Evolutionary conservation across 2,329 filamentous ascomycete genomes (phyloP).

Genomic region (Aspergillus arachidicola): DNA sequence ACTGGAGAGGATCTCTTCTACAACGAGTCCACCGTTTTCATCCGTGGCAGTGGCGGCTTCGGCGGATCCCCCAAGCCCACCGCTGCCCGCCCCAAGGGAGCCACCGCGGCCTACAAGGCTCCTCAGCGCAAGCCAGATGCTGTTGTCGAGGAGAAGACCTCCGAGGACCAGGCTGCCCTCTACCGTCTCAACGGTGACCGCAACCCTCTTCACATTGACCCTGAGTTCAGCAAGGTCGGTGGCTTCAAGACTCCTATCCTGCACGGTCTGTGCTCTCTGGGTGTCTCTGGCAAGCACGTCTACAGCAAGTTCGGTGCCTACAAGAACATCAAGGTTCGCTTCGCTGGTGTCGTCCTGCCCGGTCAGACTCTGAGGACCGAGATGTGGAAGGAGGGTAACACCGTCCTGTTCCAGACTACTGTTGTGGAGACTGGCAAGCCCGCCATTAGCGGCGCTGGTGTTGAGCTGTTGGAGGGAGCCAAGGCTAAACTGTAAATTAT

Average conservation of each 20-base stretch:
- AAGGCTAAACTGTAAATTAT: slow-evolving; percentile 55
- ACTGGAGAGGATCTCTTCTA: slow-evolving; percentile 93
- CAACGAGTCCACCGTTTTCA: slow-evolving; percentile 92
- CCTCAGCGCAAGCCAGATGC: slow-evolving; percentile 77
- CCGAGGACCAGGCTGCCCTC: slow-evolving; percentile 86
- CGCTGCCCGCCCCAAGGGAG: slow-evolving; percentile 73
- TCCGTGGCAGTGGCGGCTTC: slow-evolving; percentile 88
- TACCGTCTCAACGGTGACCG: slow-evolving; percentile 94
- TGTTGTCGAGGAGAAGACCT: slow-evolving; percentile 82
- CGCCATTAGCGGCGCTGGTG: slow-evolving; percentile 78
- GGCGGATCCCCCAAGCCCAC: slow-evolving; percentile 73
- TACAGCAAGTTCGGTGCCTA: slow-evolving; percentile 79
- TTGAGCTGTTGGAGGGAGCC: slow-evolving; percentile 64
- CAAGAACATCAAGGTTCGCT: slow-evolving; percentile 91
- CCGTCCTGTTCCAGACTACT: slow-evolving; percentile 80
- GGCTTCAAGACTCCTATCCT: slow-evolving; percentile 94
- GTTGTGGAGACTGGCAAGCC: slow-evolving; percentile 93
- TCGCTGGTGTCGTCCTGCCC: slow-evolving; percentile 81
- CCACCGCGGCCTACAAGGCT: slow-evolving; percentile 76
- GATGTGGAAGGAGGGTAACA: slow-evolving; percentile 87
- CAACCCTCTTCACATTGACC: slow-evolving; percentile 96
- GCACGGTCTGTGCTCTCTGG: slow-evolving; percentile 95
- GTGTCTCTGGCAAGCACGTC: slow-evolving; percentile 87
- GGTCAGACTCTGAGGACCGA: slow-evolving; percentile 90
- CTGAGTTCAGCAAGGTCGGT: slow-evolving; percentile 88